A percentile compares a stretch with the other conserved stretches of the same genome.
These are phyloP conservation scores for Hanseniaspora valbyensis DNA, from an alignment of 805 yeast genomes.

Conservation along the genomic window DNA sequence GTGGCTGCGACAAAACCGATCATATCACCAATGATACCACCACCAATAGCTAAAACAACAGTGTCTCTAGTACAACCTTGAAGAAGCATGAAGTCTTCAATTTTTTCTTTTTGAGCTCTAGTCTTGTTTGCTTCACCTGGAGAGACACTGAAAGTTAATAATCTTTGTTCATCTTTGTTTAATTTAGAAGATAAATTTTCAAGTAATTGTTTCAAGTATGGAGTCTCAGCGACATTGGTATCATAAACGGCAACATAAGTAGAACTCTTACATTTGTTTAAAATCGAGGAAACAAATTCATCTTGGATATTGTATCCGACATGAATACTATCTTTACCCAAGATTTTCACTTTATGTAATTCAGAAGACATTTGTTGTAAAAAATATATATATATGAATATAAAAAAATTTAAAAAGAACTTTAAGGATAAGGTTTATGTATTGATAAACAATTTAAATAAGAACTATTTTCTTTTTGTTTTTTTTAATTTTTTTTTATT, in stretches of 20 bases:
- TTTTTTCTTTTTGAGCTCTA: constrained; percentile 78
- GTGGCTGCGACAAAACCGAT: constrained; percentile 98
- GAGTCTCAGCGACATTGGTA: constrained; percentile 58
- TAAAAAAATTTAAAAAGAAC: no score
- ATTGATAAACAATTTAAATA: no score
- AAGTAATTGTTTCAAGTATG: constrained; percentile 43
- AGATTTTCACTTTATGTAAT: constrained; percentile 51
- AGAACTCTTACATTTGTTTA: constrained; percentile 58
- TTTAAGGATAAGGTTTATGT: no score
- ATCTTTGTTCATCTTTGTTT: constrained; percentile 44
- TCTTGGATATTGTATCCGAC: constrained; percentile 74
- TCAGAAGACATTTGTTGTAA: constrained; percentile 11
- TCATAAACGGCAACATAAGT: constrained; percentile 90
- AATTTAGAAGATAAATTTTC: constrained; percentile 35
- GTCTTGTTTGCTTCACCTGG: constrained; percentile 92
- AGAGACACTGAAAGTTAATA: constrained; percentile 61
- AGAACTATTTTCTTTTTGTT: no score
- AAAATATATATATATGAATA: no score
- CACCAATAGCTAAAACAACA: constrained; percentile 87
- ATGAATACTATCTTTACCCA: constrained; percentile 76
- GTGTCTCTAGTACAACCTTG: constrained; percentile 95
- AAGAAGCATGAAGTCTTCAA: constrained; percentile 74
- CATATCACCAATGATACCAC: constrained; percentile 99
- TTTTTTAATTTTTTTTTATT: no score
- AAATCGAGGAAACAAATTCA: constrained; percentile 60